Percentiles rank a stretch among this genome's conserved stretches.
These are phyloP conservation scores for Arthrobotrys sphaeroides DNA, from an alignment of 2,329 filamentous ascomycete genomes.

Conservation along the genomic window DNA sequence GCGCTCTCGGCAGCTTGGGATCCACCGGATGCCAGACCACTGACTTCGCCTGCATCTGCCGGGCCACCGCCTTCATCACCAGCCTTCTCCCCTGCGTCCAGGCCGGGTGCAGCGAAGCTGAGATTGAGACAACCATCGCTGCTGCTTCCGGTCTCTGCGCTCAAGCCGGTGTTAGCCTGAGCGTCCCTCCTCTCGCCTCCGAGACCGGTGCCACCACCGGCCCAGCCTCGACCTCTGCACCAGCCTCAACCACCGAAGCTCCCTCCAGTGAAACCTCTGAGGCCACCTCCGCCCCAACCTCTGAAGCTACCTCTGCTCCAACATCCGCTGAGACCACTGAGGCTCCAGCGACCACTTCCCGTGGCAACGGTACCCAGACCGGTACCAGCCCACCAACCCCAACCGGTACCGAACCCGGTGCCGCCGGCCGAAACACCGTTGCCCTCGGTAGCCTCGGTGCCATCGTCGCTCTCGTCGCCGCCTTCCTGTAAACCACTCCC, in stretches of 20 bases:
- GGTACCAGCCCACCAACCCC: conserved; percentile 17
- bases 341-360: conserved; percentile 5
- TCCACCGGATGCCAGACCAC: conserved; percentile 61
- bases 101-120: conserved; percentile 61
- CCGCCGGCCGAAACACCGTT: conserved; percentile 40
- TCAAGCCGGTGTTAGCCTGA: conserved; percentile 57
- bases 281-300: not conserved
- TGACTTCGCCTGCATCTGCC: conserved; percentile 66
- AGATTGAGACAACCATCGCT: conserved; percentile 60
- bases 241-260: conserved; percentile 11
- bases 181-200: conserved; percentile 9
- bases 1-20: conserved; percentile 62
- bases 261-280: conserved; percentile 1
- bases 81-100: conserved; percentile 66
- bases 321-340: not conserved
- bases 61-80: conserved; percentile 63
- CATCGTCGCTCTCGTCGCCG: conserved; percentile 43
- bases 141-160: conserved; percentile 44
- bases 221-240: conserved; percentile 27
- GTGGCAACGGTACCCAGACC: conserved; percentile 1
- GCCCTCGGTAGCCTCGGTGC: conserved; percentile 49
- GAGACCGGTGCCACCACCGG: conserved; percentile 51
- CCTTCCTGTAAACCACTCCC: conserved; percentile 38
- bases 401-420: conserved; percentile 25
- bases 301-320: not conserved